Evolutionary conservation across 192 early-diverging fungal genomes (phyloP).

Genomic region (Jimgerdemannia flammicorona): DNA sequence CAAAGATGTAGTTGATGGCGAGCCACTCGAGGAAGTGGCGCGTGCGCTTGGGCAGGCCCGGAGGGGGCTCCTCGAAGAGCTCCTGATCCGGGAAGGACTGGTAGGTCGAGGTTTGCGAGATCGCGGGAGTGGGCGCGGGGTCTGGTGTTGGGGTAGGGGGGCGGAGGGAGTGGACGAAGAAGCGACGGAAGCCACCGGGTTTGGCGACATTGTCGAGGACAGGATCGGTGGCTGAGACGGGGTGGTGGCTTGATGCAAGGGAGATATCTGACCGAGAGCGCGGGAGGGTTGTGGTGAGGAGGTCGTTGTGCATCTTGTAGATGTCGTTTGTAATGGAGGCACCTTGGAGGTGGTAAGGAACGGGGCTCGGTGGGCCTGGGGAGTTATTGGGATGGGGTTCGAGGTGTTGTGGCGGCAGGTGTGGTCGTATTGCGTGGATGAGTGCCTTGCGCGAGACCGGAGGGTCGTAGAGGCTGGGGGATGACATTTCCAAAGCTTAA

Average conservation of each 20-base stretch:
- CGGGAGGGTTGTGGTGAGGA: conserved; percentile 13
- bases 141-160: not conserved
- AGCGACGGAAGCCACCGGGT: conserved; percentile 81
- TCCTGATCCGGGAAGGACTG: not conserved
- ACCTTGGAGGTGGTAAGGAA: conserved; percentile 43
- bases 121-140: conserved; percentile 52
- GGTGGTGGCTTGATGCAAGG: not conserved
- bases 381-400: not conserved
- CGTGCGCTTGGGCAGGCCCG: conserved; percentile 1
- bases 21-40: conserved; percentile 32
- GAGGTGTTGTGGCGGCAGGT: not conserved
- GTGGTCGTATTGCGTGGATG: not conserved
- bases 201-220: conserved; percentile 49
- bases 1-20: conserved; percentile 35
- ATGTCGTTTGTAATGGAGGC: conserved; percentile 40
- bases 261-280: conserved; percentile 19
- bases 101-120: conserved; percentile 43
- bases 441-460: too few species aligned
- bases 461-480: too few species aligned
- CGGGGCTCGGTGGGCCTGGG: not conserved
- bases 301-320: conserved; percentile 31
- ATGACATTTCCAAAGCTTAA: too few species aligned
- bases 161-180: conserved; percentile 57
- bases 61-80: not conserved
- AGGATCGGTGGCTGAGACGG: conserved; percentile 9